Conservation (phyloP, 2,329 filamentous ascomycete genomes). For the Cladosporium sp. region DNA sequence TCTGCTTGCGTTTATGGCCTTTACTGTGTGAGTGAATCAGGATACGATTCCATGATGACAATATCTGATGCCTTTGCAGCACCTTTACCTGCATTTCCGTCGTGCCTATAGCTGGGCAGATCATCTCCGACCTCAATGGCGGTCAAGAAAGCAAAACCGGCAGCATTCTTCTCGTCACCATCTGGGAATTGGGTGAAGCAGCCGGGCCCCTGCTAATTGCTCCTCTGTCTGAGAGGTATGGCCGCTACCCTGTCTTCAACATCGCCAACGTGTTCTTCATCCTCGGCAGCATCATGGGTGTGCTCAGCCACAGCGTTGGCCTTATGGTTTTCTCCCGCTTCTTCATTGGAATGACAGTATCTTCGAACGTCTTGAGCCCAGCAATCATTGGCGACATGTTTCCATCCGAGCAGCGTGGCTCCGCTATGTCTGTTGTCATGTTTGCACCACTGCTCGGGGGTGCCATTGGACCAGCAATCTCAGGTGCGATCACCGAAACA, state of each 20-base stretch:
- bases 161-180: constrained; percentile 41
- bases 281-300: constrained; percentile 37
- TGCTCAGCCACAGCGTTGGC: constrained; percentile 33
- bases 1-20: constrained; percentile 52
- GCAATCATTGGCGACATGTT: constrained; percentile 64
- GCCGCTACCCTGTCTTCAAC: constrained; percentile 36
- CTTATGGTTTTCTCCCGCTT: constrained; percentile 41
- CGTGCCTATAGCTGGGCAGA: constrained; percentile 26
- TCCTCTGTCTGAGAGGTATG: constrained; percentile 43
- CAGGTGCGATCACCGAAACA: constrained; percentile 51
- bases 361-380: constrained; percentile 56
- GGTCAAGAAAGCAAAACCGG: constrained; percentile 19
- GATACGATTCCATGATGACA: not conserved
- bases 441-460: constrained; percentile 56
- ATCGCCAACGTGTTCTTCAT: constrained; percentile 42
- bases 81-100: constrained; percentile 31
- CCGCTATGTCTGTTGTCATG: constrained; percentile 55
- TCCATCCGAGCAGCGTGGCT: constrained; percentile 52
- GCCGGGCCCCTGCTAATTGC: constrained; percentile 44
- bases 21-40: constrained; percentile 47
- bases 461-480: constrained; percentile 54
- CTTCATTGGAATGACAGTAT: constrained; percentile 42
- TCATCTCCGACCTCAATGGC: constrained; percentile 25
- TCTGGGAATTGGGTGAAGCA: constrained; percentile 48
- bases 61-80: constrained; percentile 9